phyloP scores from a whole-genome alignment of 768 basidiomycete genomes.

The Panaeolus papilionaceus region DNA sequence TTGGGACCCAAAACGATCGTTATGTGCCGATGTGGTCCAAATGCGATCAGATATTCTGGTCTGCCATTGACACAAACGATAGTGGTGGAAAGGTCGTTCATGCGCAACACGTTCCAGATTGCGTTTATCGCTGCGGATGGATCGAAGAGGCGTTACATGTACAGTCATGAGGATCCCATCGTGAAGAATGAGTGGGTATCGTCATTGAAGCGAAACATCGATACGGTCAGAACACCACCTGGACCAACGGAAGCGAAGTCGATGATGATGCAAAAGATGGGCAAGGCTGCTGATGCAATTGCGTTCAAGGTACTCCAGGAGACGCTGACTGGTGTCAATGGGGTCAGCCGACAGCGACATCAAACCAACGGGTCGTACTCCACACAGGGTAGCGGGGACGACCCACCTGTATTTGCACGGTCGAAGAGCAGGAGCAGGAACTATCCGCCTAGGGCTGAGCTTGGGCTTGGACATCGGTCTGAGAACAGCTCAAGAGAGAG shows the following conservation, averaged over 20 bases:
- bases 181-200: conserved; percentile 78
- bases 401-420: conserved; percentile 49
- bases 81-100: conserved; percentile 89
- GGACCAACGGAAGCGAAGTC: conserved; percentile 41
- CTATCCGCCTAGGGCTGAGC: conserved; percentile 70
- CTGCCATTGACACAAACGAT: conserved; percentile 81
- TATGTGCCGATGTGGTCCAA: conserved; percentile 83
- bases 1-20: conserved; percentile 85
- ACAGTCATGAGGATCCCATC: conserved; percentile 85
- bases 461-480: conserved; percentile 50
- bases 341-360: conserved; percentile 17
- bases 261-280: conserved; percentile 51
- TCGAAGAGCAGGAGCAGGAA: conserved; percentile 76
- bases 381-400: conserved; percentile 22
- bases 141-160: conserved; percentile 88
- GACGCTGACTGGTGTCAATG: conserved; percentile 58
- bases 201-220: conserved; percentile 71
- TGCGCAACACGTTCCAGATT: conserved; percentile 96
- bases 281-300: conserved; percentile 73
- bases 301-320: conserved; percentile 88
- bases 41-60: conserved; percentile 83
- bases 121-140: conserved; percentile 77
- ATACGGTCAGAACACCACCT: conserved; percentile 44
- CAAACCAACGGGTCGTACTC: conserved; percentile 27
- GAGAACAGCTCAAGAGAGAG: conserved; percentile 38